Evolutionary conservation across 2,329 filamentous ascomycete species (phyloP), one percentile per base, ranked within the genome.

Genomic region (Scedosporium apiospermum): DNA sequence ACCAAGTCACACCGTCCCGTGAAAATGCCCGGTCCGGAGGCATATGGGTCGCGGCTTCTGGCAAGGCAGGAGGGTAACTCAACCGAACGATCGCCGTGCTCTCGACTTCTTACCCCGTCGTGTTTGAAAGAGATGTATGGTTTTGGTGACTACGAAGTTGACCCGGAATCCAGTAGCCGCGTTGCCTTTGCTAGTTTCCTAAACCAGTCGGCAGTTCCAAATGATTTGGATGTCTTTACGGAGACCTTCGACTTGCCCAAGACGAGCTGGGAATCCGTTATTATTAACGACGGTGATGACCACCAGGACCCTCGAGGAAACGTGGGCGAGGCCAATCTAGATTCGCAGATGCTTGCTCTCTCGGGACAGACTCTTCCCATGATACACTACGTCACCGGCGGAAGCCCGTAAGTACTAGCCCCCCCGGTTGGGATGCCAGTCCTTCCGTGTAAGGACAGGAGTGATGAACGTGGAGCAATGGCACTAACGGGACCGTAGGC

Each of bases 131-230:
- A 75, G 65, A 71, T 80, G 42, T 83, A 83, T 73, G 78, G 79
- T 65, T 74, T 79, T 62, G 74, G 74, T 58, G 68, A 73, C 64
- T 82, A 83, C 69, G 75, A 73, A 42, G 72, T 78, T 10, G 72
- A 77, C 34, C 69, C 74, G 7, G 71, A 72, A 7, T 75, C 75
- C 14, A 80, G 80, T 2, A 82, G 78, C 68, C 75, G 74, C 21
- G 72, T 82, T 14, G 80, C 74, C 18, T 83, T 84, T 65, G 77
- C 76, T 42, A 79, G 75, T 62, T 84, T 83, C 69, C 70, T 83
- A 18, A 79, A 82, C 67, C 67, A 83, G 67, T 78, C 76, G 12
- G 80, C 82, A 27, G 72, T 74, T 30, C 77, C 78, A 66, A 67
- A 68, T 3, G 82, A 84, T 65, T 69, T 82, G 23, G 73, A 74